These are phyloP conservation scores for Knoxdaviesia proteae DNA, from an alignment of 2,329 filamentous ascomycete genomes.

Conservation along the genomic window DNA sequence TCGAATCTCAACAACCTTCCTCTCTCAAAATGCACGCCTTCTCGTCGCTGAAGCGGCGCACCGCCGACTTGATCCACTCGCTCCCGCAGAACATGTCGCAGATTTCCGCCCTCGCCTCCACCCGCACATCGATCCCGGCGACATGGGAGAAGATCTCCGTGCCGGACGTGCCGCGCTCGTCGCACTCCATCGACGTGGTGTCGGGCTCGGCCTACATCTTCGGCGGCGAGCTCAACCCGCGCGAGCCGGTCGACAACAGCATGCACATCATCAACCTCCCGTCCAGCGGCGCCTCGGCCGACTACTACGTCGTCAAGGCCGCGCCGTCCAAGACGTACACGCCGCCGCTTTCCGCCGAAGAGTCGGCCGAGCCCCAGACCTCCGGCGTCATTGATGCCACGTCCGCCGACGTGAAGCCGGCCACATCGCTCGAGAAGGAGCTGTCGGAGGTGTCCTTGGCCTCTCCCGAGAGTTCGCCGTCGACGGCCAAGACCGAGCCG, in stretches of 20 bases:
- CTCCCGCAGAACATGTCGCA: slow-evolving; percentile 24
- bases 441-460: slow-evolving; percentile 21
- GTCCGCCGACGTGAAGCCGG: slow-evolving; percentile 10
- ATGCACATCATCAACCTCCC: slow-evolving; percentile 46
- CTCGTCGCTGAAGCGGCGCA: slow-evolving; percentile 30
- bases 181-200: slow-evolving; percentile 46
- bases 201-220: slow-evolving; percentile 43
- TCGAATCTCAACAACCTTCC: background rate
- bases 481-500: slow-evolving; percentile 7
- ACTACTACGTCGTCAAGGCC: slow-evolving; percentile 36
- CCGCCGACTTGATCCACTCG: slow-evolving; percentile 29
- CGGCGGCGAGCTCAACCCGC: slow-evolving; percentile 49
- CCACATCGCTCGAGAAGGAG: slow-evolving; percentile 10
- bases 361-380: background rate
- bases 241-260: slow-evolving; percentile 50
- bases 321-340: slow-evolving; percentile 9
- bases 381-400: slow-evolving; percentile 1
- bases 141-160: slow-evolving; percentile 38
- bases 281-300: slow-evolving; percentile 32
- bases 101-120: background rate
- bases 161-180: slow-evolving; percentile 45
- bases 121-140: slow-evolving; percentile 6
- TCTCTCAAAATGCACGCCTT: slow-evolving; percentile 27
- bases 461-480: slow-evolving; percentile 9
- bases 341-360: too few species aligned